A percentile compares a stretch with the other conserved stretches of the same genome.
Conservation (phyloP, 2,329 filamentous ascomycete species). For the Emericellopsis atlantica region DNA sequence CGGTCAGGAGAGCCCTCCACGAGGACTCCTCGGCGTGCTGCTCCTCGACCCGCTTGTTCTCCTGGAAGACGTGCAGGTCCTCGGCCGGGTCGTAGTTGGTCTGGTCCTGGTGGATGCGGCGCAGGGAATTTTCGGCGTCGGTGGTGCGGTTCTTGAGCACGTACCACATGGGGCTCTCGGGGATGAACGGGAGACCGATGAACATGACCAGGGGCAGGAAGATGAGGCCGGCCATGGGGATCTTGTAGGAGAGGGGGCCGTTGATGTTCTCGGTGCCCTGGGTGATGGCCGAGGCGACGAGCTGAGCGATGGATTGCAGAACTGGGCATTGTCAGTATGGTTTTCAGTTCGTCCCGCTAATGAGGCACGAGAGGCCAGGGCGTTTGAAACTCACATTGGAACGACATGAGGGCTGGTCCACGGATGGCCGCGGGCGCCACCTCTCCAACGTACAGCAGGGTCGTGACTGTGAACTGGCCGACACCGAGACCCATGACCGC, state of each 20-base stretch:
- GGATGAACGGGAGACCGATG: conserved; percentile 9
- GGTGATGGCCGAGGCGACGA: conserved; percentile 13
- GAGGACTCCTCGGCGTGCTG: conserved; percentile 15
- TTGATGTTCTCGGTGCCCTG: conserved; percentile 12
- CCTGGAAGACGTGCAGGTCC: conserved; percentile 8
- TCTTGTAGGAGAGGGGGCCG: conserved; percentile 11
- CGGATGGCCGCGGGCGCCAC: conserved; percentile 13
- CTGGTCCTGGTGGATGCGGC: conserved; percentile 18
- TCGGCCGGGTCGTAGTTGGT: conserved; percentile 13
- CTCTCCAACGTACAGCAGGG: conserved; percentile 11
- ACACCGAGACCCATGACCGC: conserved; percentile 10
- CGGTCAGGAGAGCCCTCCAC: conserved; percentile 22
- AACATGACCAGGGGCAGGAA: conserved; percentile 12
- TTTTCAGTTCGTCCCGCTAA: neutral
- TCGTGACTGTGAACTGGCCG: conserved; percentile 11
- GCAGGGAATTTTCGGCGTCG: conserved; percentile 16
- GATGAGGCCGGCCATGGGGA: conserved; percentile 14
- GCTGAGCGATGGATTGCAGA: conserved; percentile 15
- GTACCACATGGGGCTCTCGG: conserved; percentile 17
- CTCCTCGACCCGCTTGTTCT: conserved; percentile 10
- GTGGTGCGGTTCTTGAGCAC: conserved; percentile 12
- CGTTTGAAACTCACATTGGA: conserved; percentile 9
- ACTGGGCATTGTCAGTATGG: conserved; percentile 5
- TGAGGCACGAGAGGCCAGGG: too few relatives aligned
- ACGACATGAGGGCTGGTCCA: conserved; percentile 16